Evolutionary conservation across 1,284 basidiomycete species (phyloP).

Genomic region (Mycena citricolor): DNA sequence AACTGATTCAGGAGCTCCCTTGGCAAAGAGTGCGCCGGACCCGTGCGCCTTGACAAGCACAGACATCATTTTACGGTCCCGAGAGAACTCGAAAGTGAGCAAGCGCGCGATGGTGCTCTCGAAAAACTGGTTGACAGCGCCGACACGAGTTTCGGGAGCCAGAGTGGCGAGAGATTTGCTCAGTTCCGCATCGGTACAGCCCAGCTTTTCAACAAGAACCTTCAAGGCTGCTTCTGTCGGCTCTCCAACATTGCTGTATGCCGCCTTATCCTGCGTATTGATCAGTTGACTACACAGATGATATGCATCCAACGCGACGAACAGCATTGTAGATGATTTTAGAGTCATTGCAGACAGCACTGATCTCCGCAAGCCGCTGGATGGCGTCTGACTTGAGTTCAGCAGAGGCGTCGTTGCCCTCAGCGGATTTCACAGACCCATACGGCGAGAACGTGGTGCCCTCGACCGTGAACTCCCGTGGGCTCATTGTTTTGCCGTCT

Average conservation of each 20-base stretch:
- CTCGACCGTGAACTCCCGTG: slow-evolving; percentile 78
- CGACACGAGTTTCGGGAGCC: slow-evolving; percentile 64
- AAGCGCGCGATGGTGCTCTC: slow-evolving; percentile 76
- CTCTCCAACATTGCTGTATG: slow-evolving; percentile 88
- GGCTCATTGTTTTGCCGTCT: slow-evolving; percentile 49
- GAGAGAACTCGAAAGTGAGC: slow-evolving; percentile 94
- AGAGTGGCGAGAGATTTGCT: slow-evolving; percentile 59
- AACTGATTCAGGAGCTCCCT: slow-evolving; percentile 95
- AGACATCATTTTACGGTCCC: slow-evolving; percentile 99
- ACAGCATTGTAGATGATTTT: slow-evolving; percentile 85
- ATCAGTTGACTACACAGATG: slow-evolving; percentile 18
- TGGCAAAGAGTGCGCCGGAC: slow-evolving; percentile 77
- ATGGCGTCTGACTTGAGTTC: slow-evolving; percentile 73
- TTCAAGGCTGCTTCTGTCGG: slow-evolving; percentile 96
- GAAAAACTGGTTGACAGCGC: slow-evolving; percentile 82
- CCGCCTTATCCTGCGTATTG: slow-evolving; percentile 64
- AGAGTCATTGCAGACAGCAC: slow-evolving; percentile 90
- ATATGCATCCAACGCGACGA: slow-evolving; percentile 11
- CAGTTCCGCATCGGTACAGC: slow-evolving; percentile 55
- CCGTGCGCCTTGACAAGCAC: slow-evolving; percentile 74
- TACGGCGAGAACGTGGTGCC: slow-evolving; percentile 88
- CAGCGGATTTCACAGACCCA: slow-evolving; percentile 68
- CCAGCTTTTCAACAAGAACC: slow-evolving; percentile 90
- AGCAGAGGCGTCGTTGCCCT: slow-evolving; percentile 56
- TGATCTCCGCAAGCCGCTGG: slow-evolving; percentile 84